Conservation (phyloP, 768 basidiomycete genomes). For the Agaricus subrufescens region DNA sequence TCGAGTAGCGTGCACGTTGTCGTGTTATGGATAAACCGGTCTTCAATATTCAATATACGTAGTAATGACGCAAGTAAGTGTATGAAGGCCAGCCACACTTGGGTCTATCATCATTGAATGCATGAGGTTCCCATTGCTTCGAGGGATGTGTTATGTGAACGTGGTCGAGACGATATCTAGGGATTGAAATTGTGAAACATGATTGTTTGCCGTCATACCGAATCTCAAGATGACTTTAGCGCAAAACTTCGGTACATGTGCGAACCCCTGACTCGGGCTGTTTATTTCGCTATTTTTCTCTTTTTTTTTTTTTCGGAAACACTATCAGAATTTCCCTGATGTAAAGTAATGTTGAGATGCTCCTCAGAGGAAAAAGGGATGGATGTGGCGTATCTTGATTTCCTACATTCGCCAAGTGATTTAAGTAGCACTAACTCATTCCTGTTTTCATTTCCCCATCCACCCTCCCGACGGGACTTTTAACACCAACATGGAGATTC, state of each 20-base stretch:
- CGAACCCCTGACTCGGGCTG: too few relatives aligned
- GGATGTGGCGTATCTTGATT: background rate
- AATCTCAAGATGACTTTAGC: too few relatives aligned
- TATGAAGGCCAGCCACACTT: background rate
- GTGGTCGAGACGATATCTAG: too few relatives aligned
- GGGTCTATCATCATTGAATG: background rate
- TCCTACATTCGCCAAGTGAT: background rate
- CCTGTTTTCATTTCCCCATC: background rate
- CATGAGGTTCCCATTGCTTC: background rate
- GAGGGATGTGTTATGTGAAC: too few relatives aligned
- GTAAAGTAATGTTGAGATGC: background rate
- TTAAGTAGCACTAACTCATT: background rate
- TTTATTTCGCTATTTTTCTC: too few relatives aligned
- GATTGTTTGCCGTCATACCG: too few relatives aligned
- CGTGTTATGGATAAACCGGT: background rate
- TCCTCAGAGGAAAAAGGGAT: background rate
- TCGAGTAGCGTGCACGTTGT: background rate
- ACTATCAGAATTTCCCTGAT: background rate
- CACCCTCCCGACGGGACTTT: constrained; percentile 7
- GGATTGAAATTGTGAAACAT: too few relatives aligned
- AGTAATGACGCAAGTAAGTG: background rate
- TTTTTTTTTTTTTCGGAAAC: too few relatives aligned
- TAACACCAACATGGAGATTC: background rate
- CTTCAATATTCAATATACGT: background rate
- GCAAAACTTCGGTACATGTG: too few relatives aligned